These are phyloP conservation scores for Saccharomyces hybrid DNA, from an alignment of 1,139 yeast species.

Conservation along the genomic window DNA sequence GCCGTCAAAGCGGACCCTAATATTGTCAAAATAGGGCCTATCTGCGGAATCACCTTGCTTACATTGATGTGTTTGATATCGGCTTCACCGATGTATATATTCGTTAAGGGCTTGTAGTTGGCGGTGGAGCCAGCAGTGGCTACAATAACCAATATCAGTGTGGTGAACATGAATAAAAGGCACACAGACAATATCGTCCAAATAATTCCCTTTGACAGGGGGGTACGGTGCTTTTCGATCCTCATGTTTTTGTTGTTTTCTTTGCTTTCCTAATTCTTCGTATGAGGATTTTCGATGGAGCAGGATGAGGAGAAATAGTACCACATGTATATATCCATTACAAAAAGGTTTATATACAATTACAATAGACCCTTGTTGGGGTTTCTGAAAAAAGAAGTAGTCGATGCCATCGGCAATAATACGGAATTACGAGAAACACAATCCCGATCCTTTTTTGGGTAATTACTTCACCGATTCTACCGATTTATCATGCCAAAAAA, in stretches of 20 bases:
- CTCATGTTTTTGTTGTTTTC: background rate
- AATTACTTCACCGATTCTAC: background rate
- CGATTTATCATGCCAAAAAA: background rate
- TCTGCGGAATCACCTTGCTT: slow-evolving; percentile 28
- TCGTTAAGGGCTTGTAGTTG: slow-evolving; percentile 25
- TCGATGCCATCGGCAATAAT: background rate
- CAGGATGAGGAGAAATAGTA: background rate
- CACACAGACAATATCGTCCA: slow-evolving; percentile 11
- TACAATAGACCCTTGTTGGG: background rate
- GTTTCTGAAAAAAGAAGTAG: background rate
- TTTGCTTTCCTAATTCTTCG: background rate
- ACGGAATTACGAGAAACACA: background rate
- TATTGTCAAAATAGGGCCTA: slow-evolving; percentile 23
- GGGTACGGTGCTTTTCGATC: slow-evolving; percentile 1
- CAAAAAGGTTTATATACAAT: background rate
- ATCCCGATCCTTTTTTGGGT: background rate
- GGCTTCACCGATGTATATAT: slow-evolving; percentile 29
- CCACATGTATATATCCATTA: background rate
- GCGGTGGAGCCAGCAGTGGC: slow-evolving; percentile 28
- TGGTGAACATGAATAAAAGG: slow-evolving; percentile 19
- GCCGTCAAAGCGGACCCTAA: slow-evolving; percentile 24
- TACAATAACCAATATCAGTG: slow-evolving; percentile 21
- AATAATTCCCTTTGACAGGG: slow-evolving; percentile 6
- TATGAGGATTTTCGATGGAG: background rate
- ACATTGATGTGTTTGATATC: slow-evolving; percentile 29